phyloP scores from a whole-genome alignment of 805 yeast genomes.

The Cyberlindnera samutprakarnensis region DNA sequence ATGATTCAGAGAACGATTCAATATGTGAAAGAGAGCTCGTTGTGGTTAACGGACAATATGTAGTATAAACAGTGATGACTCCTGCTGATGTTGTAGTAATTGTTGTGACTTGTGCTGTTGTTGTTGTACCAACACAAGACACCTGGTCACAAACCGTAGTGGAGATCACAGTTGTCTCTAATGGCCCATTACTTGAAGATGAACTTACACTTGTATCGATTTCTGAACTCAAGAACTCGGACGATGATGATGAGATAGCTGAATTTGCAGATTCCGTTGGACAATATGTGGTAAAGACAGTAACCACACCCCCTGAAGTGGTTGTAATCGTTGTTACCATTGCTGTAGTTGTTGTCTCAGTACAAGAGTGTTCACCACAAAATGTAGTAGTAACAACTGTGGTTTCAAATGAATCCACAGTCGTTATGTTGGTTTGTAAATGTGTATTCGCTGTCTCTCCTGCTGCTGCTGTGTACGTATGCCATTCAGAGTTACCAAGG shows the following conservation, averaged over 20 bases:
- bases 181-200: too few species aligned
- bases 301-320: slow-evolving; percentile 25
- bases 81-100: slow-evolving; percentile 29
- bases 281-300: slow-evolving; percentile 20
- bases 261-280: slow-evolving; percentile 8
- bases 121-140: slow-evolving; percentile 6
- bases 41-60: slow-evolving; percentile 21
- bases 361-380: slow-evolving; percentile 12
- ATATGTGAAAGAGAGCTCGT: too few species aligned
- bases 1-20: too few species aligned
- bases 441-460: too few species aligned
- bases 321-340: slow-evolving; percentile 24
- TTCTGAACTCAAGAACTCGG: not conserved
- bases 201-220: not conserved
- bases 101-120: slow-evolving; percentile 17
- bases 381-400: slow-evolving; percentile 18
- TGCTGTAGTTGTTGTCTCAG: slow-evolving; percentile 8
- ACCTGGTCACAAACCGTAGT: slow-evolving; percentile 12
- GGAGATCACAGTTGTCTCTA: slow-evolving; percentile 10
- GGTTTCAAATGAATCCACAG: too few species aligned
- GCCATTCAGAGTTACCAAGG: too few species aligned
- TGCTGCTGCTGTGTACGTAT: too few species aligned
- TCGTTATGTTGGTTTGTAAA: too few species aligned
- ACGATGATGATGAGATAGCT: not conserved
- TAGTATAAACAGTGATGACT: slow-evolving; percentile 18